phyloP scores from a whole-genome alignment of 2,329 filamentous ascomycete genomes.

The Colletotrichum sp. region DNA sequence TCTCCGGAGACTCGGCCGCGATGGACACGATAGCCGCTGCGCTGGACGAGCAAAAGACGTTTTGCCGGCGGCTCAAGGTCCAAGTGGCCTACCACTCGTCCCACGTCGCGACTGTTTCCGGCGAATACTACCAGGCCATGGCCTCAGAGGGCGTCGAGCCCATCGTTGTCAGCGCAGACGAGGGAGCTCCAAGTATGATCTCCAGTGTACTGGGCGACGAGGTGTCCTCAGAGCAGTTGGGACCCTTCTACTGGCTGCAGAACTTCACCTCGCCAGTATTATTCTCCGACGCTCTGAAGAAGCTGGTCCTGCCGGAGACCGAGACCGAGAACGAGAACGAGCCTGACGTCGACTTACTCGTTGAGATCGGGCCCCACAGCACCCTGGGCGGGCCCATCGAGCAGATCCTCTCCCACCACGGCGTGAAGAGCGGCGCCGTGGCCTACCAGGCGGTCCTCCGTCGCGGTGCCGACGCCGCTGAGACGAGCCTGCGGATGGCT shows the following conservation, averaged over 20 bases:
- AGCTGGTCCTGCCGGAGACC: conserved; percentile 28
- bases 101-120: conserved; percentile 17
- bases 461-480: not conserved
- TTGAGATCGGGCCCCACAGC: conserved; percentile 34
- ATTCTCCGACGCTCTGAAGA: conserved; percentile 35
- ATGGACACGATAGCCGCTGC: conserved; percentile 25
- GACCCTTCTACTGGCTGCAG: conserved; percentile 10
- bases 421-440: not conserved
- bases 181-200: not conserved
- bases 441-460: not conserved
- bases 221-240: not conserved
- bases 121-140: not conserved
- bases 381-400: conserved; percentile 32
- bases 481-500: conserved; percentile 47
- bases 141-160: not conserved
- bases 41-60: conserved; percentile 44
- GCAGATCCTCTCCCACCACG: conserved; percentile 26
- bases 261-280: conserved; percentile 18
- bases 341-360: conserved; percentile 24
- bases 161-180: not conserved
- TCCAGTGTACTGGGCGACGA: not conserved
- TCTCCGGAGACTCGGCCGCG: conserved; percentile 9
- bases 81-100: conserved; percentile 26
- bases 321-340: not conserved
- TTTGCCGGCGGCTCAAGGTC: conserved; percentile 23